A percentile compares a stretch with the other conserved stretches of the same genome.
phyloP scores from a whole-genome alignment of 139 green algal species.

The Astrephomene gubernaculifera region DNA sequence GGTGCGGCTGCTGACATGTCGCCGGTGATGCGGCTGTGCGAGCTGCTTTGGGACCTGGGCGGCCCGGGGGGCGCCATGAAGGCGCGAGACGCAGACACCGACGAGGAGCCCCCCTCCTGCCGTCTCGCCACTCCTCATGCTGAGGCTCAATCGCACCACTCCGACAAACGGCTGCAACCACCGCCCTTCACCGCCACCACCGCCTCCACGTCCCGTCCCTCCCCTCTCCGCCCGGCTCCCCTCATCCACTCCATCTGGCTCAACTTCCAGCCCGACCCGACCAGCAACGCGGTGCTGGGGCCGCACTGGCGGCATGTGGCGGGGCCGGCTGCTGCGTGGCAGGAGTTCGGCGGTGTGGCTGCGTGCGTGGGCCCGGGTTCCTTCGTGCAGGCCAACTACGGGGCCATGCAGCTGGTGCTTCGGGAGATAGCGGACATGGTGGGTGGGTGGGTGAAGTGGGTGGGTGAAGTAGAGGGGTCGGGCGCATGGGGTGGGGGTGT shows the following conservation, averaged over 20 bases:
- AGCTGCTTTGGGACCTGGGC: neutral
- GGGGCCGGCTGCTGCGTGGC: conserved; percentile 57
- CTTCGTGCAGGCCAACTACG: conserved; percentile 77
- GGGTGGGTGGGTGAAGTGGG: neutral
- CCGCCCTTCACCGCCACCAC: too few species aligned
- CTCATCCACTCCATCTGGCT: conserved; percentile 81
- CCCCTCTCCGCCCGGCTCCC: neutral
- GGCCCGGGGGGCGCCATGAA: neutral
- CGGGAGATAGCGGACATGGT: conserved; percentile 25
- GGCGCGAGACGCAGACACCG: neutral
- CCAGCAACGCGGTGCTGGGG: conserved; percentile 69
- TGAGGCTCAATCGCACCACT: too few species aligned
- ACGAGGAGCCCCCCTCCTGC: too few species aligned
- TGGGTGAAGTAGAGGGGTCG: neutral
- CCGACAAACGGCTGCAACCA: too few species aligned
- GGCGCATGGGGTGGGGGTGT: neutral
- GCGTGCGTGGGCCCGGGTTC: conserved; percentile 72
- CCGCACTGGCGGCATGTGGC: conserved; percentile 48
- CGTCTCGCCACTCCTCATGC: too few species aligned
- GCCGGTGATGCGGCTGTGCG: conserved; percentile 18
- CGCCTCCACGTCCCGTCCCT: too few species aligned
- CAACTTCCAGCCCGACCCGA: conserved; percentile 72
- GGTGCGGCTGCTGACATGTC: too few species aligned
- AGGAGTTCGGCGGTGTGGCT: conserved; percentile 70
- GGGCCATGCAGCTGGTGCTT: conserved; percentile 67